Percentiles rank a stretch among this genome's conserved stretches.
Conservation (phyloP, 176 grass and related monocot species). For the Thinopyrum elongatum region DNA sequence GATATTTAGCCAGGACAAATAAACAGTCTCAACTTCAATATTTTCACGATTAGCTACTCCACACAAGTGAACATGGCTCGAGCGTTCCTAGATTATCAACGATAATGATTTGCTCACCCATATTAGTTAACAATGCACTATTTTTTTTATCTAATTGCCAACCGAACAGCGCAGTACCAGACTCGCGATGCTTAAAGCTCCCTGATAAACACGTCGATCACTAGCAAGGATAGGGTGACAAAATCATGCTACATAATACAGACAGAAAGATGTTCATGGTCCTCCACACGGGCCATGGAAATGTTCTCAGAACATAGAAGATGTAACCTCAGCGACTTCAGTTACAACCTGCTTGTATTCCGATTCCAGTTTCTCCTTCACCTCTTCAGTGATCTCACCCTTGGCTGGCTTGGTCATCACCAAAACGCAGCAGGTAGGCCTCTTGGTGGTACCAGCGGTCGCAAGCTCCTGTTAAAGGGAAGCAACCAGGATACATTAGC, state of each 20-base stretch:
- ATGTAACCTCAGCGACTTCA: conserved; percentile 53
- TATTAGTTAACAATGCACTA: not conserved
- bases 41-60: no score
- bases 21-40: no score
- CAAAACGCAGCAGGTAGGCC: conserved; percentile 84
- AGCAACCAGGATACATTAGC: not conserved
- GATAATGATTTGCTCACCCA: not conserved
- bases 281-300: not conserved
- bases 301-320: conserved; percentile 58
- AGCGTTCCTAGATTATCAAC: no score
- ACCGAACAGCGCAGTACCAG: not conserved
- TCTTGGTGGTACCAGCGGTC: conserved; percentile 73
- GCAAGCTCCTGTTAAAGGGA: conserved; percentile 71
- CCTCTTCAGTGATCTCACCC: conserved; percentile 71
- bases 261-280: not conserved
- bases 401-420: conserved; percentile 78
- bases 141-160: conserved; percentile 16
- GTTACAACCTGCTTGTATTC: conserved; percentile 63
- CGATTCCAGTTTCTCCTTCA: conserved; percentile 81
- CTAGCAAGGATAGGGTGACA: not conserved
- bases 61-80: no score
- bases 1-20: no score
- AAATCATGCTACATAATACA: conserved; percentile 19
- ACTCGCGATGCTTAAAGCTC: not conserved
- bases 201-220: not conserved